Evolutionary conservation across 2,329 filamentous ascomycete genomes (phyloP).

Genomic region (Didymella pinodella): DNA sequence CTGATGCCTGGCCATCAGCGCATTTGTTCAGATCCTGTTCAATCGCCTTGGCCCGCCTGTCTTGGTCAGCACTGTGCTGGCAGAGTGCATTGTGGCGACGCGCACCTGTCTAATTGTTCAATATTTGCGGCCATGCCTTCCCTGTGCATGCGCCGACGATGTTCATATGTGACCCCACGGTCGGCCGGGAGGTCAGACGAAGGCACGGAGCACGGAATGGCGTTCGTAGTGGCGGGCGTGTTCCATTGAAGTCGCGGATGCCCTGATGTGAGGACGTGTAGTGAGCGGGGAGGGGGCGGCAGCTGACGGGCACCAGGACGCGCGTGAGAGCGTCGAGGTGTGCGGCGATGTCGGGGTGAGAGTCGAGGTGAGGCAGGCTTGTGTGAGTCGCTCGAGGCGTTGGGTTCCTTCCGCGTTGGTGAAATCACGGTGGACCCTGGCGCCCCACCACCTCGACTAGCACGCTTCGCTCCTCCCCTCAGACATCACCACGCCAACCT

Average conservation of each 20-base stretch:
- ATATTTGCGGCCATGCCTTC: constrained; percentile 56
- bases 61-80: constrained; percentile 32
- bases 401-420: constrained; percentile 7
- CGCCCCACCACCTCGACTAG: constrained; percentile 8
- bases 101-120: constrained; percentile 63
- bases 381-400: constrained; percentile 17
- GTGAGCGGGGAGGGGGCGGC: constrained; percentile 32
- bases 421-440: constrained; percentile 3
- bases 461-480: constrained; percentile 6
- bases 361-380: constrained; percentile 2
- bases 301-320: constrained; percentile 39
- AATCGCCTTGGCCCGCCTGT: constrained; percentile 55
- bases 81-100: constrained; percentile 2
- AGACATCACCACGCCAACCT: background rate
- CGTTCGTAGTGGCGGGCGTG: constrained; percentile 58
- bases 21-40: constrained; percentile 61
- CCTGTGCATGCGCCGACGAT: constrained; percentile 28
- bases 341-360: constrained; percentile 11
- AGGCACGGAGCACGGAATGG: constrained; percentile 59
- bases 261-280: constrained; percentile 47
- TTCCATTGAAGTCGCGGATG: constrained; percentile 63
- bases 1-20: constrained; percentile 59
- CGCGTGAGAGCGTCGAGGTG: constrained; percentile 26
- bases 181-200: constrained; percentile 65
- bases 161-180: constrained; percentile 59